Evolutionary conservation across 306 rosid species (phyloP).

Genomic region (Medicago truncatula): DNA sequence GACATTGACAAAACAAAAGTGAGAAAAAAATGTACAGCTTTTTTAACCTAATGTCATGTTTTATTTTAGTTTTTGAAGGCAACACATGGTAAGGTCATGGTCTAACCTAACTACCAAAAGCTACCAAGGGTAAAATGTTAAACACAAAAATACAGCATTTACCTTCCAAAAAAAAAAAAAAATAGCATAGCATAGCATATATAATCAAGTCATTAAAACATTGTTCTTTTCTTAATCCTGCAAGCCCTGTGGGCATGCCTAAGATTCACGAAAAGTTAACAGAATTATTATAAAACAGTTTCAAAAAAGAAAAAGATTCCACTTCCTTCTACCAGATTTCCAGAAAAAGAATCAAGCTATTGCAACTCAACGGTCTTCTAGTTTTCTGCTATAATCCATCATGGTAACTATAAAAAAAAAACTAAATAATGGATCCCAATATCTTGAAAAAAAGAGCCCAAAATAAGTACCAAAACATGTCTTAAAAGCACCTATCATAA

Average conservation of each 20-base stretch:
- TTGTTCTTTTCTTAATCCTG: not conserved
- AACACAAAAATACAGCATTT: slow-evolving; percentile 10
- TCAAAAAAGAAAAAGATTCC: not conserved
- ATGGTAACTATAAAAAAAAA: not conserved
- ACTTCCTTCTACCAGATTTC: not conserved
- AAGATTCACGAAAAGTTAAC: slow-evolving; percentile 3
- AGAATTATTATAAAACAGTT: not conserved
- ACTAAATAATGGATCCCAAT: not conserved
- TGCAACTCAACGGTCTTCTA: not conserved
- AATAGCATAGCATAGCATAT: not conserved
- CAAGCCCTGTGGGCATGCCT: not conserved
- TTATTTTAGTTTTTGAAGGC: not conserved
- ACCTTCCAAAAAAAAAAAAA: slow-evolving; percentile 19
- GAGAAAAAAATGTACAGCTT: not conserved
- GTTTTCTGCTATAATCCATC: not conserved
- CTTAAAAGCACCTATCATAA: not conserved
- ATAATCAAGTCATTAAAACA: not conserved
- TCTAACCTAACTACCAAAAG: not conserved
- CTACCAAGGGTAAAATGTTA: not conserved
- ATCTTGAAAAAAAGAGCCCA: not conserved
- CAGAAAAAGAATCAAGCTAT: not conserved
- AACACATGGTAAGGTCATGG: not conserved
- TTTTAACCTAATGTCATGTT: slow-evolving; percentile 3
- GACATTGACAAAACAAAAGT: slow-evolving; percentile 1
- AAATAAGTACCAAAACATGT: not conserved